A percentile compares a stretch with the other conserved stretches of the same genome.
Conservation (phyloP, 75 land plant genomes). For the Picea sitchensis region DNA sequence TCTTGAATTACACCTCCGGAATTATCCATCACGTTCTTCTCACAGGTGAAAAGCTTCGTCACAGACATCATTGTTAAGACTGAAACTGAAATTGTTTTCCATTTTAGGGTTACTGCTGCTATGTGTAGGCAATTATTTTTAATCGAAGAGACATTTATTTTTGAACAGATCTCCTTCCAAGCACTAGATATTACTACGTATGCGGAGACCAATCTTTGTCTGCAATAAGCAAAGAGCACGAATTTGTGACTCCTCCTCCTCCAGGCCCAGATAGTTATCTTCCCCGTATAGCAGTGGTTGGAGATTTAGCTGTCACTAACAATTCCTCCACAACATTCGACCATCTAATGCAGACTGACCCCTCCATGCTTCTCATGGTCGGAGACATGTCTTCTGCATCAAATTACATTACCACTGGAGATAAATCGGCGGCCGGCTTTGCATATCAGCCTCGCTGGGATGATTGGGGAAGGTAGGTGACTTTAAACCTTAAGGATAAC, state of each 20-base stretch:
- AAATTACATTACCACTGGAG: slow-evolving; percentile 76
- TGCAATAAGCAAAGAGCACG: slow-evolving; percentile 66
- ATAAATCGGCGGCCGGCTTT: slow-evolving; percentile 59
- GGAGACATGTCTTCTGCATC: slow-evolving; percentile 87
- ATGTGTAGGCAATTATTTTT: too few relatives aligned
- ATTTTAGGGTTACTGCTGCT: too few relatives aligned
- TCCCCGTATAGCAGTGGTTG: slow-evolving; percentile 65
- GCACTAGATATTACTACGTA: slow-evolving; percentile 62
- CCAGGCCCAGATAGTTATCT: slow-evolving; percentile 53
- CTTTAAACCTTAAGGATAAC: too few relatives aligned
- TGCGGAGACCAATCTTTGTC: slow-evolving; percentile 71
- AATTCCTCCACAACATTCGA: slow-evolving; percentile 75
- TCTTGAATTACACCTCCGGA: slow-evolving; percentile 42
- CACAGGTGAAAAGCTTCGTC: slow-evolving; percentile 16
- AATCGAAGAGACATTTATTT: too few relatives aligned
- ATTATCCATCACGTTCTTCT: slow-evolving; percentile 46
- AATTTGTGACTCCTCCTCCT: slow-evolving; percentile 53
- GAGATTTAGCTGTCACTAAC: slow-evolving; percentile 89
- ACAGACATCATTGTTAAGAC: too few relatives aligned
- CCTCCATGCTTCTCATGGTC: slow-evolving; percentile 67
- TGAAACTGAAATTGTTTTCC: too few relatives aligned
- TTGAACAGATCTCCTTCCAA: slow-evolving; percentile 54
- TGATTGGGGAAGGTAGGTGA: slow-evolving; percentile 75
- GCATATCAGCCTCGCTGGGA: slow-evolving; percentile 96
- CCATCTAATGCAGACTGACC: slow-evolving; percentile 66